Evolutionary conservation across 2,329 filamentous ascomycete species (phyloP).

Genomic region (Epichloe sibirici): DNA sequence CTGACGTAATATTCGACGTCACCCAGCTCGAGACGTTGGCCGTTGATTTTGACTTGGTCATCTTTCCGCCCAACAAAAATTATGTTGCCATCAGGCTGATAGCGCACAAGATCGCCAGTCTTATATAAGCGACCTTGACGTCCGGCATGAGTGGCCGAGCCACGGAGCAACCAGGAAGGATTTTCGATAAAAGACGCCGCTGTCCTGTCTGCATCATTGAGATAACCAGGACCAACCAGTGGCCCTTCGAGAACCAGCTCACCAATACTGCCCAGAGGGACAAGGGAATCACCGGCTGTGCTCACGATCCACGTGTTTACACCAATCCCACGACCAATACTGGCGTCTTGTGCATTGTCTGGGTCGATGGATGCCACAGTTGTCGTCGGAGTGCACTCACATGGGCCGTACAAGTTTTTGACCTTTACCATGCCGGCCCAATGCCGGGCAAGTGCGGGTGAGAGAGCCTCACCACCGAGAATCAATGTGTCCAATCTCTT

Average conservation of each 20-base stretch:
- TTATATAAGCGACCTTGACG: slow-evolving; percentile 10
- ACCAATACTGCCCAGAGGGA: slow-evolving; percentile 11
- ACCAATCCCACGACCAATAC: neutral
- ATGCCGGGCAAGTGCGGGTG: neutral
- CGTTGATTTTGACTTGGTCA: slow-evolving; percentile 43
- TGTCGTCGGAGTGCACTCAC: slow-evolving; percentile 2
- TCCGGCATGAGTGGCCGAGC: slow-evolving; percentile 13
- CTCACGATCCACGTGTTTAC: slow-evolving; percentile 13
- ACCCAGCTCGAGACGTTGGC: slow-evolving; percentile 16
- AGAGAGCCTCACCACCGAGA: slow-evolving; percentile 1
- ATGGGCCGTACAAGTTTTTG: slow-evolving; percentile 4
- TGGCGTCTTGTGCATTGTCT: neutral
- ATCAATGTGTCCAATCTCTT: neutral
- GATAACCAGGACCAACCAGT: slow-evolving; percentile 13
- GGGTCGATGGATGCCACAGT: neutral
- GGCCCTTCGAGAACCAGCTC: slow-evolving; percentile 18
- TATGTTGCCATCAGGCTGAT: slow-evolving; percentile 23
- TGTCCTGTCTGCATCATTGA: slow-evolving; percentile 12
- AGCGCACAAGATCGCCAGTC: slow-evolving; percentile 15
- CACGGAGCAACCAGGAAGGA: slow-evolving; percentile 13
- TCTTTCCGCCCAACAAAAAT: slow-evolving; percentile 33
- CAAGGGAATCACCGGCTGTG: slow-evolving; percentile 8
- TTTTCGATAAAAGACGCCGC: slow-evolving; percentile 11
- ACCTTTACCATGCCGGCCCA: neutral
- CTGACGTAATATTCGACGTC: slow-evolving; percentile 4